Evolutionary conservation across 495 filamentous ascomycete species (phyloP).

Genomic region (Evansstolkia leycettana): DNA sequence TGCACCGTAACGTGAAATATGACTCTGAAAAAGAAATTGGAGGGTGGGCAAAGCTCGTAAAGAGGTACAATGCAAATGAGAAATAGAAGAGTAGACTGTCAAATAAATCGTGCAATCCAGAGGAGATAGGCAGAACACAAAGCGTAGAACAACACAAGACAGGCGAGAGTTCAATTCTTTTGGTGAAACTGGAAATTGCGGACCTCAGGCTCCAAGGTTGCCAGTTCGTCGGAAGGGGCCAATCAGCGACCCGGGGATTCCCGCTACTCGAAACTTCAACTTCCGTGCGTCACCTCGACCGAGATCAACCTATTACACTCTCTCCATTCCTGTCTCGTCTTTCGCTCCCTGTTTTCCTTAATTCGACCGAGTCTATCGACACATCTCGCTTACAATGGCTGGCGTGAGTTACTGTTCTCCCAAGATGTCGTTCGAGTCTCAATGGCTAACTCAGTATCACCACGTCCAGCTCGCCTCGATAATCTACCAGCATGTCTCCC

Average conservation of each 20-base stretch:
- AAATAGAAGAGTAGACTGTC: too few relatives aligned
- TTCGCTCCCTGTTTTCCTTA: too few relatives aligned
- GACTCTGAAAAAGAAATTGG: too few relatives aligned
- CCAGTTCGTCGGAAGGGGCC: conserved; percentile 16
- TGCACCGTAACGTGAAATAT: too few relatives aligned
- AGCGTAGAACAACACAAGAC: too few relatives aligned
- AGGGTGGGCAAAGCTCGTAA: too few relatives aligned
- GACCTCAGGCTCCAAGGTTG: too few relatives aligned
- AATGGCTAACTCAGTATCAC: conserved; percentile 25
- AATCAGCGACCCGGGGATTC: conserved; percentile 36
- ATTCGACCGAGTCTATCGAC: conserved; percentile 11
- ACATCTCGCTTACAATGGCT: conserved; percentile 37
- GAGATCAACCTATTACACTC: conserved; percentile 3
- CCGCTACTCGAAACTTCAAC: conserved; percentile 19
- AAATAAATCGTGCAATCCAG: too few relatives aligned
- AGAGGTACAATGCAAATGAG: too few relatives aligned
- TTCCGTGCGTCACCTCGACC: conserved; percentile 2
- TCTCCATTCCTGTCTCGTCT: conserved; percentile 3
- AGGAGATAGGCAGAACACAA: too few relatives aligned
- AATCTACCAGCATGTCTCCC: conserved; percentile 72
- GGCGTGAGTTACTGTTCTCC: conserved; percentile 26
- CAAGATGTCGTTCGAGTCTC: conserved; percentile 6
- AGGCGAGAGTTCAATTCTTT: too few relatives aligned
- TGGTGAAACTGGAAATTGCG: too few relatives aligned
- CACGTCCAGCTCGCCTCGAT: conserved; percentile 43